Percentiles rank a stretch among this genome's conserved stretches.
These are phyloP conservation scores for Dentipellis sp. DNA, from an alignment of 768 basidiomycete species.

Conservation along the genomic window DNA sequence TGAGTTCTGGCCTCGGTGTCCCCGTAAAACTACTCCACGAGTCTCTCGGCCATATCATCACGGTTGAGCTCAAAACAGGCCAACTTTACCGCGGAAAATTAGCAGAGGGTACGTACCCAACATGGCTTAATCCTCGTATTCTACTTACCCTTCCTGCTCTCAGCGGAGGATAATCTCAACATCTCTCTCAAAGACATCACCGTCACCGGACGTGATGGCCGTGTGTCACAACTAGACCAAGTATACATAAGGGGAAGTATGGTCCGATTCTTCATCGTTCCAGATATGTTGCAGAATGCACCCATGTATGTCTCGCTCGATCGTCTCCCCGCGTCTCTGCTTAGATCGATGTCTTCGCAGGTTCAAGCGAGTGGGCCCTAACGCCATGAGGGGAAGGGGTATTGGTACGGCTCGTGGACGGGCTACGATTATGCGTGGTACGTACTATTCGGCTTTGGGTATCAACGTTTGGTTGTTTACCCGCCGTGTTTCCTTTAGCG, in stretches of 20 bases:
- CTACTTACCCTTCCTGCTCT: constrained; percentile 9
- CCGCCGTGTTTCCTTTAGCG: constrained; percentile 35
- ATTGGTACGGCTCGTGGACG: constrained; percentile 98
- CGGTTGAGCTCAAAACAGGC: constrained; percentile 97
- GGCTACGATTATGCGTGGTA: constrained; percentile 97
- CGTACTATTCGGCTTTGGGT: constrained; percentile 22
- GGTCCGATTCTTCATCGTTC: constrained; percentile 98
- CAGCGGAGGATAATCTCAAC: constrained; percentile 98
- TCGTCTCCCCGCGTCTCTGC: not conserved
- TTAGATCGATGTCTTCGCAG: constrained; percentile 31
- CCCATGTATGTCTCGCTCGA: constrained; percentile 68
- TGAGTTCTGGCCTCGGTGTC: constrained; percentile 70
- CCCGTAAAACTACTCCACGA: constrained; percentile 97
- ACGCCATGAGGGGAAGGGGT: constrained; percentile 97
- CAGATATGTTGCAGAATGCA: constrained; percentile 98
- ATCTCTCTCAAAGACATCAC: constrained; percentile 95
- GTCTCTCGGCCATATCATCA: constrained; percentile 91
- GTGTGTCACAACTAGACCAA: constrained; percentile 97
- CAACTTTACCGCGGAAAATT: constrained; percentile 96
- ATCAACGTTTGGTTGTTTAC: constrained; percentile 10
- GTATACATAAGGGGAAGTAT: constrained; percentile 98
- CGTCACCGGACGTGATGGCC: constrained; percentile 95
- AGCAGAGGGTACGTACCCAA: constrained; percentile 68
- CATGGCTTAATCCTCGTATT: not conserved
- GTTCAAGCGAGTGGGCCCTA: constrained; percentile 98